Evolutionary conservation across 257 asterid species (phyloP), one percentile per base, ranked within the genome.

Genomic region (Eustoma russellianum): DNA sequence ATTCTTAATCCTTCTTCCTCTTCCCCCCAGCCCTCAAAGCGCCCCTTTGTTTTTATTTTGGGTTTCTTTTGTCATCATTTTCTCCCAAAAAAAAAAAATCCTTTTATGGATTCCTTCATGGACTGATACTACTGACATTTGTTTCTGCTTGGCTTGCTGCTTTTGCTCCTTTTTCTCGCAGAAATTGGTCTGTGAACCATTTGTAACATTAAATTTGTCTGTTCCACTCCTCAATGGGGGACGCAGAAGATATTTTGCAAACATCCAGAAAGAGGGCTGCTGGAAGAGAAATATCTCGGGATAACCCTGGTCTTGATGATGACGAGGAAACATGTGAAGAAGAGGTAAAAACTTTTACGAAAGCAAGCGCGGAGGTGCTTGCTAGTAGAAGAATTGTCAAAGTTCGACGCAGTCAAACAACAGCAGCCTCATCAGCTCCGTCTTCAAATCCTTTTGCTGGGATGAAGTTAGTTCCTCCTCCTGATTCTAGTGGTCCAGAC

Each of bases 201-300:
- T 53, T n/a, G 33, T 19, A 44, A 34, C 54, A 1, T 61, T 40
- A 9, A 53, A 17, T 43, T 48, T 63, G 41, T 30, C 50, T 28
- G 38, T 38, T 50, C 51, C 38, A 58, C 49, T 71, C 53, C 66
- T 61, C 44, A 38, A 91, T 91, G 98, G 98, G 75, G 68, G 96
- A 84, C 58, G 72, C 83, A 5, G 95, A 87, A 64, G 73, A 58
- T 75, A 71, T 49, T 69, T 50, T 61, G 53, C 94, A 80, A 62
- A 77, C 80, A 61, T 84, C 98, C 18, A 91, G 80, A 71, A 91
- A 91, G 83, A 85, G 98, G 71, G 75, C 88, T 55, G 95, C 98
- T 49, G 92, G 80, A 64, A 78, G 83, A 34, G 86, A 91, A 48
- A 65, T 91, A 57, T 64, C 95, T 46, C 83, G 87, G 59, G 98